Conservation (phyloP, 352 stramenopile genomes). For the Phytophthora kernoviae region DNA sequence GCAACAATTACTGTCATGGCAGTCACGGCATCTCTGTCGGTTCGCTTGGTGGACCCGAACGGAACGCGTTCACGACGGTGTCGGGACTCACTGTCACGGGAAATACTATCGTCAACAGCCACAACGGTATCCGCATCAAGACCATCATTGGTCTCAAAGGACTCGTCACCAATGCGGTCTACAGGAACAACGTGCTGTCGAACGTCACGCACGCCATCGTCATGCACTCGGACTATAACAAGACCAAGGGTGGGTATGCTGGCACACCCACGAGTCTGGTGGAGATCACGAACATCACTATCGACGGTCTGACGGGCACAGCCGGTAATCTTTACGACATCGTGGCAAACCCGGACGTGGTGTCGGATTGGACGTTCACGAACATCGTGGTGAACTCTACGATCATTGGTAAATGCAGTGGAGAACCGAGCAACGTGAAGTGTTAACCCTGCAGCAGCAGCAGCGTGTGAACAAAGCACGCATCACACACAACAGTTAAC, state of each 20-base stretch:
- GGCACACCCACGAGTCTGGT: conserved; percentile 13
- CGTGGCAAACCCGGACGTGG: neutral
- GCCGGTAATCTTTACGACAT: conserved; percentile 27
- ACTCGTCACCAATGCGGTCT: conserved; percentile 11
- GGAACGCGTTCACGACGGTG: conserved; percentile 10
- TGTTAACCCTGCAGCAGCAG: neutral
- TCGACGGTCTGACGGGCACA: conserved; percentile 16
- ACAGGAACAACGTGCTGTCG: neutral
- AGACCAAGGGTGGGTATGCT: conserved; percentile 22
- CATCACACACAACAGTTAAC: neutral
- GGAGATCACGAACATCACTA: conserved; percentile 24
- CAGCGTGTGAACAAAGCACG: neutral
- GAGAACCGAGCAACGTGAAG: neutral
- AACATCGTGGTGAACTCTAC: neutral
- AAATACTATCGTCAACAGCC: conserved; percentile 33
- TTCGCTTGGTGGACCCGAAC: conserved; percentile 7
- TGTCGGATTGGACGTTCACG: conserved; percentile 1
- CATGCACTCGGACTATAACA: conserved; percentile 25
- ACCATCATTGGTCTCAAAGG: conserved; percentile 7
- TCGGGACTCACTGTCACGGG: conserved; percentile 18
- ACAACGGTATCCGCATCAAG: conserved; percentile 22
- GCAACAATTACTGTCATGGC: conserved; percentile 17
- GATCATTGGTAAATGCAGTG: conserved; percentile 1
- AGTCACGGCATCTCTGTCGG: conserved; percentile 31
- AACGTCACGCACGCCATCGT: conserved; percentile 24